phyloP scores from a whole-genome alignment of 139 green algal genomes.

The Marvania coccoides region DNA sequence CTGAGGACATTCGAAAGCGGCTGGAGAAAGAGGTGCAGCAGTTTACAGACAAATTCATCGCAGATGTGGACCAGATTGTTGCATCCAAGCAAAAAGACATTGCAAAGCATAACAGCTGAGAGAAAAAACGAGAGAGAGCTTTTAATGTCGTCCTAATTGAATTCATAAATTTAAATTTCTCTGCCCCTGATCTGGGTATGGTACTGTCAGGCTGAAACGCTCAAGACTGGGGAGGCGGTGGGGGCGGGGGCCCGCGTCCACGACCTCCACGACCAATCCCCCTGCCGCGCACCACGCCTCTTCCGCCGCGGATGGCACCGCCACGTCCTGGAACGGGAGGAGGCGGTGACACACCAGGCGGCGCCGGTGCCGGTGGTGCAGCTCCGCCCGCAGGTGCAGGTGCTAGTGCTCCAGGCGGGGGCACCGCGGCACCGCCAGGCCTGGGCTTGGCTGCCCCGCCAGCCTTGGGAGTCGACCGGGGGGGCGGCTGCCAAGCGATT shows the following conservation, averaged over 20 bases:
- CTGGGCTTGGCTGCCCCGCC: not conserved
- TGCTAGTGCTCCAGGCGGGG: not conserved
- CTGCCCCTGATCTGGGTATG: not conserved
- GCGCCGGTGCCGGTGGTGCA: not conserved
- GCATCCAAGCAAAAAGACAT: constrained; percentile 27
- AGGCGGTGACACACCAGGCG: not conserved
- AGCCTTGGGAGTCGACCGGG: not conserved
- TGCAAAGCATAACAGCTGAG: constrained; percentile 14
- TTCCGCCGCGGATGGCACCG: not conserved
- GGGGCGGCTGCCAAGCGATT: not conserved
- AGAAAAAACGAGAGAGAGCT: no score
- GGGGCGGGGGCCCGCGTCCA: not conserved
- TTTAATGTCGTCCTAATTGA: constrained; percentile 1
- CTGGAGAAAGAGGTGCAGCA: constrained; percentile 46
- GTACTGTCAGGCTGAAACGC: not conserved
- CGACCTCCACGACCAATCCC: not conserved
- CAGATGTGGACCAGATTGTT: constrained; percentile 13
- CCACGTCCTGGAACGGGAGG: not conserved
- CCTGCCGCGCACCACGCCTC: not conserved
- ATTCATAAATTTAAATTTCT: not conserved
- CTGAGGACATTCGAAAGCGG: constrained; percentile 20
- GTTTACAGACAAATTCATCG: constrained; percentile 37
- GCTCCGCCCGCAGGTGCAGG: not conserved
- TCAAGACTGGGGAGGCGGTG: not conserved
- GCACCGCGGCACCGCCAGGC: not conserved